Evolutionary conservation across 805 yeast genomes (phyloP).

Genomic region (Scheffersomyces spartinae): DNA sequence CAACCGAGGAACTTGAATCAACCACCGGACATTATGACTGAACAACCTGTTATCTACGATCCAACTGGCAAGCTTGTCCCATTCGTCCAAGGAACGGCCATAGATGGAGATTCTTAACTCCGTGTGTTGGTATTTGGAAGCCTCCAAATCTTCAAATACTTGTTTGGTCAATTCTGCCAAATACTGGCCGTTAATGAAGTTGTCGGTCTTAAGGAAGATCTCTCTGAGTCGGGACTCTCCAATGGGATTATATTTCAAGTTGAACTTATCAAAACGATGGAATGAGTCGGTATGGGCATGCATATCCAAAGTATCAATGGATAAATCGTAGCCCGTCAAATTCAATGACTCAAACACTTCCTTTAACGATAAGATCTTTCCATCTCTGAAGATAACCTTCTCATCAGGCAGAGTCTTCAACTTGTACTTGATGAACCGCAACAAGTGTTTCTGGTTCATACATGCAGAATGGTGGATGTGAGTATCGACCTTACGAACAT

Average conservation of each 20-base stretch:
- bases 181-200: constrained; percentile 77
- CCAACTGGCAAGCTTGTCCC: constrained; percentile 96
- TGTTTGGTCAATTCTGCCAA: constrained; percentile 90
- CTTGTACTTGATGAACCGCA: constrained; percentile 90
- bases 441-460: constrained; percentile 95
- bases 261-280: constrained; percentile 96
- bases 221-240: constrained; percentile 97
- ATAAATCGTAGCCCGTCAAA: constrained; percentile 85
- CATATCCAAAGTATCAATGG: constrained; percentile 97
- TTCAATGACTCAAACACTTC: constrained; percentile 88
- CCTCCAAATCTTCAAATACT: constrained; percentile 88
- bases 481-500: constrained; percentile 93
- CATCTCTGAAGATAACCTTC: constrained; percentile 89
- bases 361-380: constrained; percentile 70
- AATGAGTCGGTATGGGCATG: constrained; percentile 98
- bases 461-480: constrained; percentile 99
- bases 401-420: constrained; percentile 80
- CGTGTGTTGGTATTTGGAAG: constrained; percentile 93
- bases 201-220: constrained; percentile 91
- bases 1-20: constrained; percentile 88
- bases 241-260: constrained; percentile 92
- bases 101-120: constrained; percentile 93
- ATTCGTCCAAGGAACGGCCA: constrained; percentile 81
- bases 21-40: constrained; percentile 94
- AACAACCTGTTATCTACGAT: constrained; percentile 83